A percentile compares a stretch with the other conserved stretches of the same genome.
These are phyloP conservation scores for Diaporthe ampelina DNA, from an alignment of 2,329 filamentous ascomycete species.

Conservation along the genomic window DNA sequence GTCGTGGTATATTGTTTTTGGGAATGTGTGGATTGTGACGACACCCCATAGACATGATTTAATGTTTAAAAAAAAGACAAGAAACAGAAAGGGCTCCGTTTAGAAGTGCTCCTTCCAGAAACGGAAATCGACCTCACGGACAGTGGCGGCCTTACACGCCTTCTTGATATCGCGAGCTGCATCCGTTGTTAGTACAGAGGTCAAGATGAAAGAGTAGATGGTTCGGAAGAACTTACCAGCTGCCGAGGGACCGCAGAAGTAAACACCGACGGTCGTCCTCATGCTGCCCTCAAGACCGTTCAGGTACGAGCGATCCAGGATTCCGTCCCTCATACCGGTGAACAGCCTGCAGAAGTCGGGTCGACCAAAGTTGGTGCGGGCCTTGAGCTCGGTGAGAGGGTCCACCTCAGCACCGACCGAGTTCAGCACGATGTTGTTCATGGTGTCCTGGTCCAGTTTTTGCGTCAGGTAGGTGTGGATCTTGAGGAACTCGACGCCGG, in stretches of 20 bases:
- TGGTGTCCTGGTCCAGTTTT: constrained; percentile 89
- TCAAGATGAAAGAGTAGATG: background rate
- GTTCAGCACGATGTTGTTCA: constrained; percentile 97
- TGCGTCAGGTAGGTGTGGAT: constrained; percentile 99
- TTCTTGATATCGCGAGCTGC: constrained; percentile 86
- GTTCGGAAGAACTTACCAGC: constrained; percentile 61
- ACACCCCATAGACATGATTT: constrained; percentile 3
- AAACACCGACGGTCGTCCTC: constrained; percentile 92
- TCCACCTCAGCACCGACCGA: constrained; percentile 90
- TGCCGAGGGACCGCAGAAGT: constrained; percentile 93
- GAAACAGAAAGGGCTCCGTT: constrained; percentile 36
- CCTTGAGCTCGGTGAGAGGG: constrained; percentile 90
- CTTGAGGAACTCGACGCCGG: constrained; percentile 87
- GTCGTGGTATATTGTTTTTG: constrained; percentile 24
- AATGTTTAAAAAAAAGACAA: background rate
- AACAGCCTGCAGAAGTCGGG: constrained; percentile 90
- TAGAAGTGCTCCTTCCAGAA: constrained; percentile 99
- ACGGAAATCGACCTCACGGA: constrained; percentile 87
- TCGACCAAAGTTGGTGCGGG: constrained; percentile 93
- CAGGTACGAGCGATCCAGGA: constrained; percentile 88
- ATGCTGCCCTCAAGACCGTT: constrained; percentile 82
- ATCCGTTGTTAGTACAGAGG: constrained; percentile 52
- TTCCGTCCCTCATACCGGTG: constrained; percentile 87
- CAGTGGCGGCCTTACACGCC: constrained; percentile 80
- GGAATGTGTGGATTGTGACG: background rate